phyloP scores from a whole-genome alignment of 176 grass and related monocot genomes.

The Lolium multiflorum region DNA sequence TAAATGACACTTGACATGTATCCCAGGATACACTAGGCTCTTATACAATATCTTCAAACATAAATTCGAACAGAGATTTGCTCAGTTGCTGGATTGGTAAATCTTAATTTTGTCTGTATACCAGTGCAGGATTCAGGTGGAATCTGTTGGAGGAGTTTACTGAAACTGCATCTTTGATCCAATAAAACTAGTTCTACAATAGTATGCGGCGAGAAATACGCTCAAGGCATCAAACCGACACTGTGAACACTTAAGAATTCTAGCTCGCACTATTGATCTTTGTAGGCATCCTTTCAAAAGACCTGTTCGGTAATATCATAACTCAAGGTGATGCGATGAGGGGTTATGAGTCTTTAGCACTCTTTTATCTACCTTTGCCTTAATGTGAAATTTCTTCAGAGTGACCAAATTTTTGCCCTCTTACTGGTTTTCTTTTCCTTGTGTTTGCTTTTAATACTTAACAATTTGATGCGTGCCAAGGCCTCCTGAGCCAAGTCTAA shows the following conservation, averaged over 20 bases:
- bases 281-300: background rate
- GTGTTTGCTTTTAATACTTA: background rate
- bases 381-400: background rate
- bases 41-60: background rate
- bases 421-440: background rate
- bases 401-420: background rate
- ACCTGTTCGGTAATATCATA: background rate
- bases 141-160: background rate
- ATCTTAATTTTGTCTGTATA: background rate
- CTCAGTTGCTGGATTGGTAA: background rate
- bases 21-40: background rate
- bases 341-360: background rate
- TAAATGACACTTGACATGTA: slow-evolving; percentile 3
- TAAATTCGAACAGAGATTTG: background rate
- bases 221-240: background rate
- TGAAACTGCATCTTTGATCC: background rate
- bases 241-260: background rate
- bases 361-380: background rate
- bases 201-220: background rate
- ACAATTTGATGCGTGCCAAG: background rate
- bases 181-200: background rate
- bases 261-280: background rate
- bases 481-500: background rate
- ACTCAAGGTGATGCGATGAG: background rate
- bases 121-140: background rate